Conservation (phyloP, 2,329 filamentous ascomycete species). For the Cercospora brassicicola region DNA sequence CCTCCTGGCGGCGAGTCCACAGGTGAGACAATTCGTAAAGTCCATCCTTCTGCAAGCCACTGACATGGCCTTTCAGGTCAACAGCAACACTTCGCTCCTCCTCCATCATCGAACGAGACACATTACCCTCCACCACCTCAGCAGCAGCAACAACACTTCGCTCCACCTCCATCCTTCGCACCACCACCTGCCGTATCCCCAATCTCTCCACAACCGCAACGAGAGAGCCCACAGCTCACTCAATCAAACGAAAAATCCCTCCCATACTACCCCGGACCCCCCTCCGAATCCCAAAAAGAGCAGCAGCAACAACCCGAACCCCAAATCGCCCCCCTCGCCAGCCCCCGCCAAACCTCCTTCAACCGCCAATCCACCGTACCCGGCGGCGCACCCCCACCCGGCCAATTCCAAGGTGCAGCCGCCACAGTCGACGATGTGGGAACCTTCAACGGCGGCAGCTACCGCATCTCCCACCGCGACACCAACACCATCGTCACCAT, state of each 20-base stretch:
- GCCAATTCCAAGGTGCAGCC: conserved; percentile 64
- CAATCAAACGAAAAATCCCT: conserved; percentile 33
- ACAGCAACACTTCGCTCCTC: conserved; percentile 17
- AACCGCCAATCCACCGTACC: conserved; percentile 36
- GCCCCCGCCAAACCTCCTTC: conserved; percentile 35
- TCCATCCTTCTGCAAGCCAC: background rate
- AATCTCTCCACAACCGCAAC: conserved; percentile 34
- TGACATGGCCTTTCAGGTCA: background rate
- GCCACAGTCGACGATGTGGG: conserved; percentile 76
- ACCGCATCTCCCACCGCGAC: conserved; percentile 87
- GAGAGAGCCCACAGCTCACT: conserved; percentile 19
- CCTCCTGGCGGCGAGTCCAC: background rate
- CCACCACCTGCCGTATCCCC: conserved; percentile 32
- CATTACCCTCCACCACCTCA: conserved; percentile 33
- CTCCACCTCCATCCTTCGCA: conserved; percentile 33
- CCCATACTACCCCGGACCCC: conserved; percentile 42
- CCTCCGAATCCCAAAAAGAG: conserved; percentile 34
- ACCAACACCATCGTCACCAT: conserved; percentile 86
- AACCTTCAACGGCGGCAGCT: conserved; percentile 96
- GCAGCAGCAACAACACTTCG: conserved; percentile 33
- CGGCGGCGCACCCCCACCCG: conserved; percentile 46
- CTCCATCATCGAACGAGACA: conserved; percentile 19
- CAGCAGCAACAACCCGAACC: conserved; percentile 19
- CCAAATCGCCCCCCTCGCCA: conserved; percentile 23
- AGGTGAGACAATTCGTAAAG: background rate